phyloP scores from a whole-genome alignment of 257 asterid genomes.

The Craterostigma plantagineum region DNA sequence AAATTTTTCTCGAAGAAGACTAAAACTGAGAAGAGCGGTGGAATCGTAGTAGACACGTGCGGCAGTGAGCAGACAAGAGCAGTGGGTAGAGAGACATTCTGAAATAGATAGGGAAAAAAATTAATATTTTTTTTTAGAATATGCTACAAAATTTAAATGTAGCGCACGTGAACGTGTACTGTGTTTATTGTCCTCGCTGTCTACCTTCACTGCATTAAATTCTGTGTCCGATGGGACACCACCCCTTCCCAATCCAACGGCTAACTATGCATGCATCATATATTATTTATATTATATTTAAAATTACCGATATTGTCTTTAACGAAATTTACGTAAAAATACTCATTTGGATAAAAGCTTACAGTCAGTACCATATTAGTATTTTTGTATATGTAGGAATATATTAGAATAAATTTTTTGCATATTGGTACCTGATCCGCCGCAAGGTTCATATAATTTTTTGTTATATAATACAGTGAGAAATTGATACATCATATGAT shows the following conservation, averaged over 20 bases:
- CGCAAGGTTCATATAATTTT: too few relatives aligned
- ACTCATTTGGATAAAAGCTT: too few relatives aligned
- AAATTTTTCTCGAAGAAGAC: too few relatives aligned
- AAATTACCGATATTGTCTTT: too few relatives aligned
- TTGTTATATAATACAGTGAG: too few relatives aligned
- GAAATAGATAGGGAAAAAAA: constrained; percentile 1
- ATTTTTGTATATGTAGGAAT: too few relatives aligned
- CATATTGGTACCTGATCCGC: too few relatives aligned
- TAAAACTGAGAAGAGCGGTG: background rate
- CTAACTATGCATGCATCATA: background rate
- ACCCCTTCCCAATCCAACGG: constrained; percentile 17
- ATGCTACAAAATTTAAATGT: constrained; percentile 12
- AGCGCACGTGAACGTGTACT: constrained; percentile 68
- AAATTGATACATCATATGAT: too few relatives aligned
- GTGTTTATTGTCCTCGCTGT: constrained; percentile 22
- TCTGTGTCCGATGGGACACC: constrained; percentile 29
- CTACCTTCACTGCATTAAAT: constrained; percentile 36
- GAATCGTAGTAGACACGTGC: background rate
- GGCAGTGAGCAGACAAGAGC: background rate
- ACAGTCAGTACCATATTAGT: too few relatives aligned
- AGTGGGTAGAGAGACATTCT: background rate
- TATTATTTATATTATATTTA: too few relatives aligned
- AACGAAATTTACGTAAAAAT: too few relatives aligned
- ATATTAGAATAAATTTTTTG: too few relatives aligned
- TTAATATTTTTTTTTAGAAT: constrained; percentile 1